Conservation (phyloP, 2,329 filamentous ascomycete species). For the Biscogniauxia sp. region DNA sequence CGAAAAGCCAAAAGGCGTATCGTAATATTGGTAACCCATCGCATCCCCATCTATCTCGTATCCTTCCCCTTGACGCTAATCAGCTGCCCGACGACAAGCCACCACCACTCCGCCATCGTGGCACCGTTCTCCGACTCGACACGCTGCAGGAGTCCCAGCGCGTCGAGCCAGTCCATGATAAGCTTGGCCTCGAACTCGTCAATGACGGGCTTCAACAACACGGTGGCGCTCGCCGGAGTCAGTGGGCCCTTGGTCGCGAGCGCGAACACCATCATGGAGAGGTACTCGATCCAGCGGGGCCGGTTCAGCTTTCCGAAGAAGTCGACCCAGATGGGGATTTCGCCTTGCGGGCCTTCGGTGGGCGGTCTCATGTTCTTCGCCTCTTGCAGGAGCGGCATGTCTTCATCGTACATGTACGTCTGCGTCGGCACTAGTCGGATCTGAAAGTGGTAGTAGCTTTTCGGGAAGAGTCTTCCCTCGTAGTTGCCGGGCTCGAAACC, state of each 20-base stretch:
- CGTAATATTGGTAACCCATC: not conserved
- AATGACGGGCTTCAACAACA: conserved; percentile 55
- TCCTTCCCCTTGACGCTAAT: conserved; percentile 18
- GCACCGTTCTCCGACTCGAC: conserved; percentile 41
- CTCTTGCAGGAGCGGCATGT: conserved; percentile 41
- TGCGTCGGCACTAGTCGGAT: conserved; percentile 58
- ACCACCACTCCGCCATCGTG: conserved; percentile 65
- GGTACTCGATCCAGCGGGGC: conserved; percentile 62
- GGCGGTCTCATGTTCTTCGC: conserved; percentile 41
- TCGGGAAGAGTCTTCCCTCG: conserved; percentile 66
- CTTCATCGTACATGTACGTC: conserved; percentile 55
- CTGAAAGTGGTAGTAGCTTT: conserved; percentile 62
- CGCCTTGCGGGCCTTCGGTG: conserved; percentile 39
- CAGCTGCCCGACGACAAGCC: conserved; percentile 52
- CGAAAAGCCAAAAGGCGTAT: not conserved
- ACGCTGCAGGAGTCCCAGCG: conserved; percentile 49
- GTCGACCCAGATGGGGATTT: conserved; percentile 70
- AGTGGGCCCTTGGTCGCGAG: conserved; percentile 62
- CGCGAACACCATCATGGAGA: conserved; percentile 61
- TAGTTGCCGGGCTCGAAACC: conserved; percentile 72
- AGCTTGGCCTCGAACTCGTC: conserved; percentile 62
- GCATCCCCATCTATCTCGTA: not conserved
- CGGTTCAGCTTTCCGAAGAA: conserved; percentile 60
- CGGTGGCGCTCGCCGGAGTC: conserved; percentile 50
- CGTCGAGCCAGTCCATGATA: conserved; percentile 57